Evolutionary conservation across 2,329 filamentous ascomycete genomes (phyloP), one percentile per base, ranked within the genome.

Genomic region (Clonostachys sp.): DNA sequence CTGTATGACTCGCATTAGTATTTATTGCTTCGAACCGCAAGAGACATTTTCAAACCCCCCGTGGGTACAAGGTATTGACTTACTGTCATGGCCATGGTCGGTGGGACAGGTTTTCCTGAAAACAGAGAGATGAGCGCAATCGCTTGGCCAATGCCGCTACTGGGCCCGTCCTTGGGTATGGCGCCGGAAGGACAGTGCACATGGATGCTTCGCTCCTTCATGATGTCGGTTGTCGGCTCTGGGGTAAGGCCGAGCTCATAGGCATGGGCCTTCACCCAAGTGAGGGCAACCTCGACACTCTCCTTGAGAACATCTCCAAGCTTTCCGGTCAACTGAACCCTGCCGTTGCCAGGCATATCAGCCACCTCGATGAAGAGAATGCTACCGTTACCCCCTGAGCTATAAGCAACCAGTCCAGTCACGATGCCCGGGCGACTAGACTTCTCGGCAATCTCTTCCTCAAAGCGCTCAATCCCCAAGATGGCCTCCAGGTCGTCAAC

Each of bases 351-450:
- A 1, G 94, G 94, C 91, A 97, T 97, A 62, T 96, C 91, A 12
- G 92, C 90, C 41, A 96, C 90, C 69, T 99, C 94, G 58, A 99
- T 99, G 74, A 99, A 99, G 48, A 99, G 78, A 59, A 99, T 99
- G 61, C 88, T 91, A 52, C 94, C 94, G 64, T 96, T 92, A 43
- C 91, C 91, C 44, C 94, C 92, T 5, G 86, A 87, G 60, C 86
- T 90, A 72, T 96, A 99, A 9, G 94, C 94, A 14, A 99, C 94
- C 34, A 99, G 84, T 13, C 94, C 94, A 1, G 94, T 99, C 36
- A 99, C 92, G 48, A 99, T 88, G 48, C 94, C 94, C 2, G 94
- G 92, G 16, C 91, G 84, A 55, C 80, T 77, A 63, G 81, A 82
- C 61, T 88, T 90, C 64, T 95, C 92, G 12, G 94, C 89, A 58